phyloP scores from a whole-genome alignment of 768 basidiomycete genomes.

The Rhodotorula babjevae region DNA sequence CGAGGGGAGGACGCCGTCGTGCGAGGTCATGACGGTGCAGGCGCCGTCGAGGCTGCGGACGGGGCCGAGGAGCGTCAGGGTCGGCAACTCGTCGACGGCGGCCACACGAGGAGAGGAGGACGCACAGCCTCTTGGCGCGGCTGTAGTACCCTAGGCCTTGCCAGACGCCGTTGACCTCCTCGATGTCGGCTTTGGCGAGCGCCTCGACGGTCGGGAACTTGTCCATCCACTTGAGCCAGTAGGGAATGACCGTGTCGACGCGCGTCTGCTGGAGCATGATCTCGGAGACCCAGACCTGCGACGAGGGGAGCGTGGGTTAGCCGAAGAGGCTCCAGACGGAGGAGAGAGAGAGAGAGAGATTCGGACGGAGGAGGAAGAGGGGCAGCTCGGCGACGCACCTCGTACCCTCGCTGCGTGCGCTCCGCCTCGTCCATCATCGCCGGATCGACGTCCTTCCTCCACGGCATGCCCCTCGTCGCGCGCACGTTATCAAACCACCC shows the following conservation, averaged over 20 bases:
- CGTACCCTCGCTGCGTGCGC: slow-evolving; percentile 81
- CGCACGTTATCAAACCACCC: slow-evolving; percentile 69
- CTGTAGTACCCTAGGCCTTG: slow-evolving; percentile 54
- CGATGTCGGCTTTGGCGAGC: slow-evolving; percentile 62
- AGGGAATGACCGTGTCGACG: slow-evolving; percentile 81
- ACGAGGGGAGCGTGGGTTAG: too few species aligned
- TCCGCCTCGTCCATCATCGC: slow-evolving; percentile 55
- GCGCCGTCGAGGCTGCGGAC: slow-evolving; percentile 60
- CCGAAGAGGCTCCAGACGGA: too few species aligned
- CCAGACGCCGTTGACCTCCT: slow-evolving; percentile 84
- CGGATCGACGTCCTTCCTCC: slow-evolving; percentile 65
- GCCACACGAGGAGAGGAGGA: background rate
- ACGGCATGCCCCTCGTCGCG: slow-evolving; percentile 76
- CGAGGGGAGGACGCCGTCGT: slow-evolving; percentile 66
- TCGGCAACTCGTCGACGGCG: background rate
- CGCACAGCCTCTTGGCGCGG: slow-evolving; percentile 55
- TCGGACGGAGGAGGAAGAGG: too few species aligned
- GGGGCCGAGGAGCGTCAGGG: background rate
- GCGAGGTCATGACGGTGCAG: slow-evolving; percentile 65
- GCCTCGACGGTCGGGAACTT: slow-evolving; percentile 33
- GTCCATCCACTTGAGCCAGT: slow-evolving; percentile 63
- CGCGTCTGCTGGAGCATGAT: slow-evolving; percentile 97
- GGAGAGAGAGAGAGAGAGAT: too few species aligned
- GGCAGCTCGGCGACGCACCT: slow-evolving; percentile 55
- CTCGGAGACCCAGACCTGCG: slow-evolving; percentile 75